A percentile compares a stretch with the other conserved stretches of the same genome.
phyloP scores from a whole-genome alignment of 768 basidiomycete genomes.

The Tremella mesenterica region DNA sequence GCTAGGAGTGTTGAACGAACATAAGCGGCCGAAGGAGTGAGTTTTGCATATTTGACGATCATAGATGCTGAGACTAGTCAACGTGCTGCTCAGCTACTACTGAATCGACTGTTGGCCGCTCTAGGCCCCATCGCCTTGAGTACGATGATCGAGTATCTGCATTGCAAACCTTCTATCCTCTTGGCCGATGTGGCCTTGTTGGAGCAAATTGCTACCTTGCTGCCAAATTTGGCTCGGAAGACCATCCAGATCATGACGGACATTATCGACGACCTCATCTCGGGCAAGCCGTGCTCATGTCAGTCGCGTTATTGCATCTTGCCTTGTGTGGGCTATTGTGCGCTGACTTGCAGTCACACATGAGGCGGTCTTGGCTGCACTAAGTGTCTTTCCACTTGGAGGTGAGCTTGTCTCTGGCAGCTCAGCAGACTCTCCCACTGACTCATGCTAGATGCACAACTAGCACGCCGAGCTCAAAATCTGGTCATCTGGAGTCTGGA shows the following conservation, averaged over 20 bases:
- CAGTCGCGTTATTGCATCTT: background rate
- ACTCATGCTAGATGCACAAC: slow-evolving; percentile 14
- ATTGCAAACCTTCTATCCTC: slow-evolving; percentile 15
- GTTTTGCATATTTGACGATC: background rate
- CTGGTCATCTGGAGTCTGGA: slow-evolving; percentile 34
- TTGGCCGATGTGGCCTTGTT: slow-evolving; percentile 23
- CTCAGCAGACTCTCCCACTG: background rate
- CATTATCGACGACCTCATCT: slow-evolving; percentile 22
- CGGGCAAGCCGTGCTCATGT: slow-evolving; percentile 7
- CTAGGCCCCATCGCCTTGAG: slow-evolving; percentile 25
- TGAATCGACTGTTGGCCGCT: slow-evolving; percentile 19
- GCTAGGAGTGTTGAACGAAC: slow-evolving; percentile 8
- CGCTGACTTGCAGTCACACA: slow-evolving; percentile 8
- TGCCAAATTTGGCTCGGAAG: slow-evolving; percentile 21
- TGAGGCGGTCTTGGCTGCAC: slow-evolving; percentile 23
- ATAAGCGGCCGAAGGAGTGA: slow-evolving; percentile 6
- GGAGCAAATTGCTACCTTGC: slow-evolving; percentile 26
- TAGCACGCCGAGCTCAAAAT: slow-evolving; percentile 19
- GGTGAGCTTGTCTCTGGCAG: slow-evolving; percentile 10
- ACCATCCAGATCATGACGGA: slow-evolving; percentile 25
- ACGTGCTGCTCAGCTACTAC: slow-evolving; percentile 21
- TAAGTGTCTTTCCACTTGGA: slow-evolving; percentile 25
- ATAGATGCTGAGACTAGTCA: slow-evolving; percentile 4
- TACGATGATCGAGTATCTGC: slow-evolving; percentile 28
- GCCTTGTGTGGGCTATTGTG: background rate